A percentile compares a stretch with the other conserved stretches of the same genome.
phyloP scores from a whole-genome alignment of 176 grass and related monocot species.

The Carex myosuroides region DNA sequence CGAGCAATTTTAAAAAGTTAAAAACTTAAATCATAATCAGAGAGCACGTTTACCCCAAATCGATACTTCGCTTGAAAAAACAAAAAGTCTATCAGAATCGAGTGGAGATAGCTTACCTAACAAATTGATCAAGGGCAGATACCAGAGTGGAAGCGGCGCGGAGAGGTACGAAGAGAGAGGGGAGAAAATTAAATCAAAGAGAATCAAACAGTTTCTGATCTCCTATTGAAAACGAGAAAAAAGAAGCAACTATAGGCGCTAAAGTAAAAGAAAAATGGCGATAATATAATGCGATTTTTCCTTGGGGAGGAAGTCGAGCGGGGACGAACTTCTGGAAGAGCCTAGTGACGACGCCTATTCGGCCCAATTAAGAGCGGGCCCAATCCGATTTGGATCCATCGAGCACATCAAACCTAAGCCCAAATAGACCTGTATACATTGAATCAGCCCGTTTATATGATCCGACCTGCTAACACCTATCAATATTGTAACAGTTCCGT shows the following conservation, averaged over 20 bases:
- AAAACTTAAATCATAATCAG: neutral
- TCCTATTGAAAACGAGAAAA: neutral
- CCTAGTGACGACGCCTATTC: neutral
- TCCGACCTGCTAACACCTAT: neutral
- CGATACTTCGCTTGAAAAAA: neutral
- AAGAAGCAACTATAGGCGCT: neutral
- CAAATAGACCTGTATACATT: no score
- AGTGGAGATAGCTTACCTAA: neutral
- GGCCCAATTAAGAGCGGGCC: neutral
- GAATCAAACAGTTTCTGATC: neutral
- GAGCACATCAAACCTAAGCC: neutral
- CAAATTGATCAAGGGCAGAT: neutral
- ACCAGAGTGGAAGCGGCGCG: neutral
- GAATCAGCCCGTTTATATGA: neutral
- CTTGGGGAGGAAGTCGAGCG: conserved; percentile 9
- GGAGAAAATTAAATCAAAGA: neutral
- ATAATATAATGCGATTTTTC: neutral
- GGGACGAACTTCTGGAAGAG: neutral
- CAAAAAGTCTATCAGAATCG: neutral
- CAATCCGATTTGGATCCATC: neutral
- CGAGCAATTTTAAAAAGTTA: neutral
- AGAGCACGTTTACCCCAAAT: neutral
- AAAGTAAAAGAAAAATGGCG: neutral
- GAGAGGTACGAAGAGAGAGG: neutral
- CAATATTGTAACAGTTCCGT: no score